Conservation (phyloP, 345 rosid genomes). For the Brassica rapa region DNA sequence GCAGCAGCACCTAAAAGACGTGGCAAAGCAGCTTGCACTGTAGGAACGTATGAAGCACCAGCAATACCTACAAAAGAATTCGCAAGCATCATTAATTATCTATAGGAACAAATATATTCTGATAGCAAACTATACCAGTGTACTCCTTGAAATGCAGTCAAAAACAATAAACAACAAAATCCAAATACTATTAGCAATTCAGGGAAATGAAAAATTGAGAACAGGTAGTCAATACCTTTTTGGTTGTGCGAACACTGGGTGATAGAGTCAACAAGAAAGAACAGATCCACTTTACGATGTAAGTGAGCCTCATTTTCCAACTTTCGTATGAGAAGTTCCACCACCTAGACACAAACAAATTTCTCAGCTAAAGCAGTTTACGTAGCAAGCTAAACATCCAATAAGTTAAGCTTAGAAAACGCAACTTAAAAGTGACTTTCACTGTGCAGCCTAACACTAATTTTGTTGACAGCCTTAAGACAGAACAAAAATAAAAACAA, state of each 20-base stretch:
- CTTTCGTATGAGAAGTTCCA: constrained; percentile 86
- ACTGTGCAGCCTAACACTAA: neutral
- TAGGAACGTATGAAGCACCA: constrained; percentile 88
- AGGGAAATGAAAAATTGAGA: constrained; percentile 10
- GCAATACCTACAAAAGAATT: constrained; percentile 65
- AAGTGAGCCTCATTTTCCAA: constrained; percentile 86
- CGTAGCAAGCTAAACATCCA: constrained; percentile 15
- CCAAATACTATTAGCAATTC: neutral
- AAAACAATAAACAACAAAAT: constrained; percentile 4
- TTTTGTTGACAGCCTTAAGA: constrained; percentile 17
- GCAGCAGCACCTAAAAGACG: constrained; percentile 96
- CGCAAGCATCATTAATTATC: constrained; percentile 13
- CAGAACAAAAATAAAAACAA: constrained; percentile 18
- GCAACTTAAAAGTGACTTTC: constrained; percentile 9
- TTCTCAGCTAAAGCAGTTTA: constrained; percentile 14
- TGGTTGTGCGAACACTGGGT: constrained; percentile 96
- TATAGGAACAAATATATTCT: neutral
- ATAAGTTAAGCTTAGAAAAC: neutral
- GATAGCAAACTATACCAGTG: neutral
- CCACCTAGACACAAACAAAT: constrained; percentile 63
- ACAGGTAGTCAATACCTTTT: constrained; percentile 56
- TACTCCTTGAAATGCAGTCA: neutral
- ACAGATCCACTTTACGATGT: constrained; percentile 86
- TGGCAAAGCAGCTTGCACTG: constrained; percentile 90
- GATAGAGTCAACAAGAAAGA: constrained; percentile 97